Conservation (phyloP, 805 yeast species). For the Ogataea ramenticola region DNA sequence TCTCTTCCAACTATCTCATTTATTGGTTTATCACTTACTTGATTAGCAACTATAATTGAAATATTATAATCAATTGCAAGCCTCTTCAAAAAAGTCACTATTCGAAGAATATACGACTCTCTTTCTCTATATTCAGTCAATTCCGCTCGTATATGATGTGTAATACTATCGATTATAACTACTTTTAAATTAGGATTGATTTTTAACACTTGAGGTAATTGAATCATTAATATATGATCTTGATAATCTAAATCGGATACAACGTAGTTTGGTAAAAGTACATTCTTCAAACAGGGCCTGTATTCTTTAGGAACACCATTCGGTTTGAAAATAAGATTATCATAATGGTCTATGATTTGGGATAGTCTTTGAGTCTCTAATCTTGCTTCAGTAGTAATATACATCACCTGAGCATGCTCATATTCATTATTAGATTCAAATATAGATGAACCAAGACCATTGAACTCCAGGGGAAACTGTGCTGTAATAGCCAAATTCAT, state of each 20-base stretch:
- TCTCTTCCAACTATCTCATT: slow-evolving; percentile 24
- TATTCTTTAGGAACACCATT: slow-evolving; percentile 15
- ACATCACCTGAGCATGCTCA: slow-evolving; percentile 41
- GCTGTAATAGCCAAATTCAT: slow-evolving; percentile 58
- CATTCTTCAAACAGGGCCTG: slow-evolving; percentile 28
- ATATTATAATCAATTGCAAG: slow-evolving; percentile 41
- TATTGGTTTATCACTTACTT: slow-evolving; percentile 59
- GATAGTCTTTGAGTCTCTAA: slow-evolving; percentile 58
- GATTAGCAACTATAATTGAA: slow-evolving; percentile 71
- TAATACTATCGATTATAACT: slow-evolving; percentile 72
- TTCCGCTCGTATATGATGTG: slow-evolving; percentile 73
- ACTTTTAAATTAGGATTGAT: slow-evolving; percentile 37
- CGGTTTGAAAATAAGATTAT: slow-evolving; percentile 26
- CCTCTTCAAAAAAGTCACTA: slow-evolving; percentile 40
- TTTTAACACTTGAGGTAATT: slow-evolving; percentile 52
- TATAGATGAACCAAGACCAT: slow-evolving; percentile 36
- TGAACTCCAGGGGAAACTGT: slow-evolving; percentile 39
- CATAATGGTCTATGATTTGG: slow-evolving; percentile 30
- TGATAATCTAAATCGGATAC: slow-evolving; percentile 57
- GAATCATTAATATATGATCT: slow-evolving; percentile 64
- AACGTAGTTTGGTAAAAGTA: slow-evolving; percentile 21
- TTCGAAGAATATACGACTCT: slow-evolving; percentile 31
- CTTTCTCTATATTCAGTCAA: slow-evolving; percentile 35
- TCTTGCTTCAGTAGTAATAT: slow-evolving; percentile 71
- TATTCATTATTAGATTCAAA: slow-evolving; percentile 6